phyloP scores from a whole-genome alignment of 1,284 basidiomycete species.

The Tetrapyrgos nigripes region DNA sequence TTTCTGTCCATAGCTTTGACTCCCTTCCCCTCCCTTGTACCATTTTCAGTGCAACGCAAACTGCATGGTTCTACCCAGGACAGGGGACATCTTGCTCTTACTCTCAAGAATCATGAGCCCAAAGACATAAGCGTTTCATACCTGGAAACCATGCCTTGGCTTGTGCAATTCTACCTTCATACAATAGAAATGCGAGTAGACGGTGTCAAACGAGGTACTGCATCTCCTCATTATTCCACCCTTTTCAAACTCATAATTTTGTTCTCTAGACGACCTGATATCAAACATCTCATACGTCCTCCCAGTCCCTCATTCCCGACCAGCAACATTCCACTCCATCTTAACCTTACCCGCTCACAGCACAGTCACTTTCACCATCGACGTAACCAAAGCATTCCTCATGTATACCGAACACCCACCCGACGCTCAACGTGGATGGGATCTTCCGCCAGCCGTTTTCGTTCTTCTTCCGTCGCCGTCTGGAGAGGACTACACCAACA shows the following conservation, averaged over 20 bases:
- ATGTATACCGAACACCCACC: conserved; percentile 96
- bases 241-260: conserved; percentile 12
- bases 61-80: conserved; percentile 82
- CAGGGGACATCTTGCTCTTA: conserved; percentile 73
- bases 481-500: conserved; percentile 15
- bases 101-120: conserved; percentile 70
- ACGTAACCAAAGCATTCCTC: conserved; percentile 86
- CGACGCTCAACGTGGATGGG: conserved; percentile 94
- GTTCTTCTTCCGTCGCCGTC: conserved; percentile 46
- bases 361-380: conserved; percentile 72
- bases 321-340: conserved; percentile 77
- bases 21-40: conserved; percentile 39
- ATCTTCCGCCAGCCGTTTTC: conserved; percentile 85
- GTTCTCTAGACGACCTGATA: conserved; percentile 59
- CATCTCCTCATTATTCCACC: conserved; percentile 12
- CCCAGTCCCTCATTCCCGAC: conserved; percentile 70
- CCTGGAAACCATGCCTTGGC: conserved; percentile 94
- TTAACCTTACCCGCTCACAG: conserved; percentile 75
- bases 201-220: conserved; percentile 52
- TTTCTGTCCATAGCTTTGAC: conserved; percentile 27
- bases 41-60: conserved; percentile 73
- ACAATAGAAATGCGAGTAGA: conserved; percentile 64
- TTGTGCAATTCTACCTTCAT: conserved; percentile 88
- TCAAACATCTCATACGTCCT: conserved; percentile 71
- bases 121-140: conserved; percentile 68